Evolutionary conservation across 345 rosid genomes (phyloP), one percentile per base, ranked within the genome.

Genomic region (Melaleuca alternifolia): DNA sequence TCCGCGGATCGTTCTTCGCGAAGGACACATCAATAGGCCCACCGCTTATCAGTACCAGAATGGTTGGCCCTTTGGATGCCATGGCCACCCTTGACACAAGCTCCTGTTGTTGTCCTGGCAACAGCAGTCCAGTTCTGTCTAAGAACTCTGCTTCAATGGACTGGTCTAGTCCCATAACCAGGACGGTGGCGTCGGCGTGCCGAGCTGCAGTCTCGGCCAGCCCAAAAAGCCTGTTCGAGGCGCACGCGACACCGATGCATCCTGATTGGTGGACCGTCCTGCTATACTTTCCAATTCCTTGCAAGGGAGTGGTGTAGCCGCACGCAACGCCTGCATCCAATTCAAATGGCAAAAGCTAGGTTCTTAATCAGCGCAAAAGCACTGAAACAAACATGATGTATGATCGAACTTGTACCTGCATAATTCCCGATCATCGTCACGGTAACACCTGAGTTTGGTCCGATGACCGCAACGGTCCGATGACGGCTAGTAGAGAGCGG

Each of bases 341-440:
- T 85, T 12, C 10, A 50, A 41, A 86, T 33, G 77, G 77, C 77
- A 65, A 0, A 33, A 65, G 24, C 3, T 18, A 33, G 21, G 46
- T 18, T 24, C 81, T 71, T 71, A 71, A 10, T 44, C 37, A 71
- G 81, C 24, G 81, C 81, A 41, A 37, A 18, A 37, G 48, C 81
- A 37, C 0, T 26, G 15, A 44, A 44, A 21, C 33, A 10, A 23
- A 28, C 54, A 1, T 23, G 30, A 14, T 48, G 41, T 3, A 1
- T 13, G 26, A 23, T 56, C 51, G 7, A 50, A 84, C 3, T 20
- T 52, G 7, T 90, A 94, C 99, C 99, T 71, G 98, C 99, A 87
- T 97, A 97, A 85, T 97, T 97, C 51, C 99, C 99, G 1, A 97
- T 96, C 99, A 97, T 97, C n/a, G 99, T 94, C 57, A 85, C 92